Base-by-base conservation (phyloP, 257 asterid species). In the Nicotiana paniculata region DNA sequence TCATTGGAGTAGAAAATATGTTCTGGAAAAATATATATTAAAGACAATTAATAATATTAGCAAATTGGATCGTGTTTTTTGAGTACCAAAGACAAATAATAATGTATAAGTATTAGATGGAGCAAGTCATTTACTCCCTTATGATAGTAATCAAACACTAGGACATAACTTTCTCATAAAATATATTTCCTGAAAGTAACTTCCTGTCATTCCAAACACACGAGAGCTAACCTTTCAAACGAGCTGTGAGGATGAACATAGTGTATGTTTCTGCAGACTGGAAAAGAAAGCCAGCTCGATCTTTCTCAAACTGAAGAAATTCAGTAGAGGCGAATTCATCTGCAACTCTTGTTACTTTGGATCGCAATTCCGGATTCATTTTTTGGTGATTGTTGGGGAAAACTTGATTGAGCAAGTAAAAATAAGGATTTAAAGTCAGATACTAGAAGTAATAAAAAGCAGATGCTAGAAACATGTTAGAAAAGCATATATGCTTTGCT, bases 191-290 rank as follows among this genome's bases (percentile, higher is more conserved):
- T 1, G n/a, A 16, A 54, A 54, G 2, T 55, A 16, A 55, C 61
- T 55, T 55, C n/a, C 61, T 28, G 2, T 16, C 53, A 6, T 61
- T 33, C 3, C 0, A 28, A 77, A 62, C 3, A n/a, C 21, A 81
- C 18, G 5, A n/a, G 9, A 21, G 35, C 10, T 8, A 77, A 93
- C 99, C 97, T 90, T 82, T 89, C 85, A 92, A 93, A 90, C 87
- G 92, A 86, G 93, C 93, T 8, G 93, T 89, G 88, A 94, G 92
- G 87, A 90, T 53, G 74, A 94, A 93, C 91, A 88, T 15, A 54
- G 89, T 8, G 26, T 89, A 88, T 32, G 97, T 93, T 87, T 96
- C 97, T 18, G 63, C 83, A 53, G 95, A 93, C 83, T 86, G 75
- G 89, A 94, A 94, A 63, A 92, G 77, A 26, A 89, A 88, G 51